A percentile compares a stretch with the other conserved stretches of the same genome.
phyloP scores from a whole-genome alignment of 352 stramenopile genomes.

The Thalassiosira exigua region DNA sequence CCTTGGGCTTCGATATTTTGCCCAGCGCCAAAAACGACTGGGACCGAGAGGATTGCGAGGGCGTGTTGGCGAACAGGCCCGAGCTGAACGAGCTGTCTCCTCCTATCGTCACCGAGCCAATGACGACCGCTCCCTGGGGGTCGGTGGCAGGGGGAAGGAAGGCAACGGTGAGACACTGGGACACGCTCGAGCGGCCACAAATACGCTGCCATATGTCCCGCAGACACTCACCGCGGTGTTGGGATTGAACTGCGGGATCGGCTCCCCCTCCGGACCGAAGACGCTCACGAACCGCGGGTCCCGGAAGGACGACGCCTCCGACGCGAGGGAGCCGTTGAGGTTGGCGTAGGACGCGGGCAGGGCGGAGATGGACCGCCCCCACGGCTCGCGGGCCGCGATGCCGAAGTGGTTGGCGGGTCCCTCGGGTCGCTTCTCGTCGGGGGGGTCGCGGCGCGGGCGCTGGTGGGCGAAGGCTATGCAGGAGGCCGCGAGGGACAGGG shows the following conservation, averaged over 20 bases:
- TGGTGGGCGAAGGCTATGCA: neutral
- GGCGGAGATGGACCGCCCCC: neutral
- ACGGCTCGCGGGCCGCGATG: neutral
- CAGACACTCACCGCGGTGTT: conserved; percentile 25
- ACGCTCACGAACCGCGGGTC: conserved; percentile 50
- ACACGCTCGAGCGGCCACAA: no score
- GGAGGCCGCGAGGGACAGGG: conserved; percentile 2
- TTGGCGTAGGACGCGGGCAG: neutral
- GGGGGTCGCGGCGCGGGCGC: no score
- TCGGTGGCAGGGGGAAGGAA: neutral
- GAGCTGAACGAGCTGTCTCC: conserved; percentile 43
- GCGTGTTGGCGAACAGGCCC: conserved; percentile 18
- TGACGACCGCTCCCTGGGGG: conserved; percentile 28
- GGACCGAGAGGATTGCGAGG: conserved; percentile 7
- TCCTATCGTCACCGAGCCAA: conserved; percentile 54
- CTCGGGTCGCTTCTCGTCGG: conserved; percentile 15
- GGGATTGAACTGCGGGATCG: conserved; percentile 52
- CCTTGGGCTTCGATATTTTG: neutral
- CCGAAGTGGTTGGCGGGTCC: conserved; percentile 3
- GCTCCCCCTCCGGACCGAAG: conserved; percentile 18
- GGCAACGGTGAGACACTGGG: neutral
- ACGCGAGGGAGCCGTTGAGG: neutral
- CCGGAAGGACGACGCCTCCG: conserved; percentile 34
- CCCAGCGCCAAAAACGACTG: conserved; percentile 20
- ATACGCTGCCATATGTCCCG: no score